Evolutionary conservation across 805 yeast species (phyloP).

Genomic region (Suhomyces pyralidae): DNA sequence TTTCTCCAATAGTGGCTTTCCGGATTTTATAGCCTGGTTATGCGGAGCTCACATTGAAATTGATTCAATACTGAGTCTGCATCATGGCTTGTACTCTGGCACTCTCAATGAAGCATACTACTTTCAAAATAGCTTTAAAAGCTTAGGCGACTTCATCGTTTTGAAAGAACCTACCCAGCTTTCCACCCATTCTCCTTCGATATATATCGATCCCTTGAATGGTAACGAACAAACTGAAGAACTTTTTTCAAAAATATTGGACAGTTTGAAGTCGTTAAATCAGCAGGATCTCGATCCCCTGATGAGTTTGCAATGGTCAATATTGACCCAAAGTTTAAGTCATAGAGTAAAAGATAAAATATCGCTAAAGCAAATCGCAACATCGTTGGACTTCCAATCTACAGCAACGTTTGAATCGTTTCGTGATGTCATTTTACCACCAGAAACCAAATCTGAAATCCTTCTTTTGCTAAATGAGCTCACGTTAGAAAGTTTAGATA

Average conservation of each 20-base stretch:
- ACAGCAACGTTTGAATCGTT: constrained; percentile 5
- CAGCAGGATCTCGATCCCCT: constrained; percentile 1
- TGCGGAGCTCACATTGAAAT: constrained; percentile 17
- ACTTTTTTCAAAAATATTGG: constrained; percentile 8
- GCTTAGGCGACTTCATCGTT: constrained; percentile 8
- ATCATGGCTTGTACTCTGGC: constrained; percentile 4
- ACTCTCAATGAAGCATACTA: constrained; percentile 7
- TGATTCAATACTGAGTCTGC: background rate
- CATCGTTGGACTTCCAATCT: constrained; percentile 16
- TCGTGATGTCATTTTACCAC: background rate
- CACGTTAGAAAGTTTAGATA: background rate
- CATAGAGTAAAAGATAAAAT: background rate
- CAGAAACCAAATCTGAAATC: background rate
- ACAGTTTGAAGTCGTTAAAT: constrained; percentile 3
- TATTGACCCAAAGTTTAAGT: constrained; percentile 4
- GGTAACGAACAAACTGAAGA: constrained; percentile 4
- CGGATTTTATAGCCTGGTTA: constrained; percentile 45
- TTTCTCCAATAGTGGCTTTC: constrained; percentile 18
- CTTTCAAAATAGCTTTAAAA: constrained; percentile 1
- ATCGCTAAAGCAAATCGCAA: constrained; percentile 6
- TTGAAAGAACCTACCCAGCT: background rate
- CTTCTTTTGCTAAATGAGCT: constrained; percentile 3
- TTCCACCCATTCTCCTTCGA: background rate
- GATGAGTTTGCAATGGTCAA: constrained; percentile 7
- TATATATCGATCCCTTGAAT: constrained; percentile 4